phyloP scores from a whole-genome alignment of 2,329 filamentous ascomycete genomes.

The Nothophaeocryptopus gaeumannii region DNA sequence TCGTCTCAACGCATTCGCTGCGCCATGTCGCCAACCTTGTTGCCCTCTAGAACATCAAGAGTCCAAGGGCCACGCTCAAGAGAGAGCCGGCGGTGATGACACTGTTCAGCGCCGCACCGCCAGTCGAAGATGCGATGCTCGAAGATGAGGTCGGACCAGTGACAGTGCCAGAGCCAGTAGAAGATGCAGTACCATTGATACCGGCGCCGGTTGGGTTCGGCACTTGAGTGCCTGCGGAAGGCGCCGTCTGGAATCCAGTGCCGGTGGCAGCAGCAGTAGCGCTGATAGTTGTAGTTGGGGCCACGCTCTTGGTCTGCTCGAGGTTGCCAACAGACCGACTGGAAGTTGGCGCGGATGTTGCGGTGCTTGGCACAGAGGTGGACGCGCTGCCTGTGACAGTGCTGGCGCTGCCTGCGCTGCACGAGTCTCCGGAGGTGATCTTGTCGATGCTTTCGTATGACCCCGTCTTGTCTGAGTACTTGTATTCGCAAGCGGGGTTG shows the following conservation, averaged over 20 bases:
- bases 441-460: constrained; percentile 50
- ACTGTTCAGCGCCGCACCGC: too few species aligned
- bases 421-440: constrained; percentile 32
- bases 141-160: background rate
- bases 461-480: constrained; percentile 50
- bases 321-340: constrained; percentile 25
- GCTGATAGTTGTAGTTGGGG: too few species aligned
- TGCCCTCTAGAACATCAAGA: too few species aligned
- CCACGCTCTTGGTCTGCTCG: constrained; percentile 15
- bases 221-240: too few species aligned
- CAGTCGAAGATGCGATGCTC: background rate
- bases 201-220: too few species aligned
- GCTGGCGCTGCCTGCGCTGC: constrained; percentile 31
- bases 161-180: background rate
- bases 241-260: too few species aligned
- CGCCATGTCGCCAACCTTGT: too few species aligned
- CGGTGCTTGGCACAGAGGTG: constrained; percentile 19
- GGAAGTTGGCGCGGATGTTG: constrained; percentile 29
- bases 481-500: constrained; percentile 51
- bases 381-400: constrained; percentile 12
- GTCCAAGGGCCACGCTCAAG: too few species aligned
- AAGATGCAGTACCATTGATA: too few species aligned
- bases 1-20: too few species aligned
- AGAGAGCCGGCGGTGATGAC: too few species aligned
- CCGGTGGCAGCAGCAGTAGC: too few species aligned